Evolutionary conservation across 73 alveolate species (phyloP), one percentile per base, ranked within the genome.

Genomic region (Paramecium sonneborni): DNA sequence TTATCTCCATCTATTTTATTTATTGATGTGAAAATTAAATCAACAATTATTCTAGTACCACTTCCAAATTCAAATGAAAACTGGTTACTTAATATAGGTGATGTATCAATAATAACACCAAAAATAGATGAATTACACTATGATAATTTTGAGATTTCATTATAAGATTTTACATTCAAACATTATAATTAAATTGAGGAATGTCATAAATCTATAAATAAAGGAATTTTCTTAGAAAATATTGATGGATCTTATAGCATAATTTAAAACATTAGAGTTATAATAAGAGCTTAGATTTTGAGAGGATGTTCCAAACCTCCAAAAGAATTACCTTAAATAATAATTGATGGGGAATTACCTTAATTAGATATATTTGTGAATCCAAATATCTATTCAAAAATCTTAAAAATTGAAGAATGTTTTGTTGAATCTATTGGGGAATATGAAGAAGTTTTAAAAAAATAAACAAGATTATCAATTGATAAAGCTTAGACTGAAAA

Each of bases 71-170:
- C 94, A 0, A 69, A 88, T 28, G 94, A 88, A 72, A 48, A 62
- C 32, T 88, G 94, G 94, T 76, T 88, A 37, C 24, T 88, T 10
- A 88, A 88, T 88, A 32, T 88, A 5, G 94, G 94, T 26, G 70
- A 88, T 26, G 56, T 88, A 6, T 43, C 74, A 24, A 88, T 88
- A 11, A 8, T 37, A 21, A 88, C 94, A 12, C 91, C 87, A 1
- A 44, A 37, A 21, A 82, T 44, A 24, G 90, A 69, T 28, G 91
- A 69, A 9, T 0, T 28, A 3, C 52, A 76, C 5, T 26, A 88
- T 69, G 85, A 69, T 39, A 88, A 57, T 11, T 88, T 88, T 57
- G 94, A 88, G 34, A 41, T 88, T 38, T 24, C 52, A 41, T 39
- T 82, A 44, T 26, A 44, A 21, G 94, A 88, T 70, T 44, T 88